Evolutionary conservation across 768 basidiomycete species (phyloP), one percentile per base, ranked within the genome.

Genomic region (Filobasidium floriforme): DNA sequence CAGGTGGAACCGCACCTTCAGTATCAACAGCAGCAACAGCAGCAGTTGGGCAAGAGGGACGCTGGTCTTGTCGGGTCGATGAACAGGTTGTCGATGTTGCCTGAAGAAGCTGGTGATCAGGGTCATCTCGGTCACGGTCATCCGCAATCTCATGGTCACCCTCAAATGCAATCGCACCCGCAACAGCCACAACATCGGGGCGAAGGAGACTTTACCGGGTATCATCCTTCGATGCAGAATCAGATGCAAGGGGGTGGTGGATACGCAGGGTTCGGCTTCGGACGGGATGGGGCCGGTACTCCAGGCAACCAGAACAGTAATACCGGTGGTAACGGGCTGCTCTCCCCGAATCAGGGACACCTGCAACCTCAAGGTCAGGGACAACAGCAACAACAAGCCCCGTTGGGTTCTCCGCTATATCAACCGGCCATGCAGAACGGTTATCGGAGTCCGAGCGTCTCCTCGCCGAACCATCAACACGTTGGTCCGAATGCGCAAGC

Each of bases 321-420:
- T 18, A 24, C 1, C 26, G n/a, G 4, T 24, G 55, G 55, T 32
- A 26, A 24, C 24, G 24, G 24, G 55, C 4, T 57, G 14, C 18
- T 60, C 59, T 60, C 59, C n/a, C 59, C 28, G n/a, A 11, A n/a
- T 5, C 32, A 14, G 4, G 32, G 32, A 43, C 32, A 37, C 32
- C 9, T 37, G 32, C 32, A 37, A 37, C n/a, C 59, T 15, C 59
- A 60, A 40, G 32, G 41, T 40, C 59, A 60, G 37, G 19, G 18
- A n/a, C 59, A 60, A 26, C 28, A 32, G 59, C 29, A 41, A 29
- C 37, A 60, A 18, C 59, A 60, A n/a, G 59, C 59, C 9, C 32
- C 32, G 32, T 37, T 37, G 32, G 32, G 32, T 4, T 37, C 32
- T 22, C 59, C 59, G 15, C 28, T 18, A 5, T 19, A 19, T 4